A percentile compares a stretch with the other conserved stretches of the same genome.
Conservation (phyloP, 2,329 filamentous ascomycete genomes). For the Tolypocladium tundrense region DNA sequence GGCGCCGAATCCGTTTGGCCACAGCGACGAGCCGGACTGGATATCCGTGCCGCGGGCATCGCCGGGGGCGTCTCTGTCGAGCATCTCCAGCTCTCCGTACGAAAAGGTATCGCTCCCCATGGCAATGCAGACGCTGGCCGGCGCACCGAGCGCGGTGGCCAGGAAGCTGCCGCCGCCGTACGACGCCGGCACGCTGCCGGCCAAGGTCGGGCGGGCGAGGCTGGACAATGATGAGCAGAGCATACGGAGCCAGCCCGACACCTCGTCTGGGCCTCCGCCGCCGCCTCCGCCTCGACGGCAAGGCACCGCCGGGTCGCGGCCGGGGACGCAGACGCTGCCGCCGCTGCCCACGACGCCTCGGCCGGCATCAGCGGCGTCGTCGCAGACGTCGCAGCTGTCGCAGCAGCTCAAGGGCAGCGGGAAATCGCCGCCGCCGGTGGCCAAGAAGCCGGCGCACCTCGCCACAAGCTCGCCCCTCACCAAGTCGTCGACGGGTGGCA, state of each 20-base stretch:
- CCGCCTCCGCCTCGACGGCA: conserved; percentile 38
- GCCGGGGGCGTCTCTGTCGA: conserved; percentile 44
- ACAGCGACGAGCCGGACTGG: conserved; percentile 75
- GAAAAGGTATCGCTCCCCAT: conserved; percentile 45
- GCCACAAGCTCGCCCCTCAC: conserved; percentile 16
- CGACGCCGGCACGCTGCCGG: conserved; percentile 34
- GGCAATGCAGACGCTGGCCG: conserved; percentile 29
- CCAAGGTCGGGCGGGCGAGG: conserved; percentile 33
- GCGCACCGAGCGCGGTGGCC: conserved; percentile 29
- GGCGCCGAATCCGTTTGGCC: conserved; percentile 71
- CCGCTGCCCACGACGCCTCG: conserved; percentile 17
- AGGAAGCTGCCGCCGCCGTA: conserved; percentile 43
- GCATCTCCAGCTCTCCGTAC: conserved; percentile 49
- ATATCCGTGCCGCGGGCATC: conserved; percentile 50
- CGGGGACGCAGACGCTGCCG: conserved; percentile 12
- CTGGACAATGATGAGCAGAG: conserved; percentile 30
- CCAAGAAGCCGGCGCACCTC: conserved; percentile 52
- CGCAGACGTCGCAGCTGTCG: conserved; percentile 21
- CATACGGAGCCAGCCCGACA: conserved; percentile 4
- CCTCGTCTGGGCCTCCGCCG: conserved; percentile 23
- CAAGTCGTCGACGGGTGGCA: conserved; percentile 10
- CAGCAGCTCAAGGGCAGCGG: conserved; percentile 18
- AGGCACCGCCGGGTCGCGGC: conserved; percentile 17
- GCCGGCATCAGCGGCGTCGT: conserved; percentile 25
- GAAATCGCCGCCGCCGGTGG: conserved; percentile 45